Evolutionary conservation across 2,329 filamentous ascomycete genomes (phyloP).

Genomic region (Aschersonia sp.): DNA sequence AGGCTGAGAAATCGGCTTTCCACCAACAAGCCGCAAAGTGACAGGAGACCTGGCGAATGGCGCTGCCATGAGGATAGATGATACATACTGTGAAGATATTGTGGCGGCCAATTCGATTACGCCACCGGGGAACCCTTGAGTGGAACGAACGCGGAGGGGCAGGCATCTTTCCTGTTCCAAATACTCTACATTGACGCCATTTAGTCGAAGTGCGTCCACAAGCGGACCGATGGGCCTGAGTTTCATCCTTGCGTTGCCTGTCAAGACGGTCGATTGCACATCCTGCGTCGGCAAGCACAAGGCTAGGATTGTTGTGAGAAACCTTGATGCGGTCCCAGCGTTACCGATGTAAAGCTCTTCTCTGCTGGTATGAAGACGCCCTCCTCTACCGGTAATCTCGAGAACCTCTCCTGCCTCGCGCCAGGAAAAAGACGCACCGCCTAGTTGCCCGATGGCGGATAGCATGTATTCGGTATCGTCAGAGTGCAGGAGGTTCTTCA

Average conservation of each 20-base stretch:
- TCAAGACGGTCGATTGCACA: slow-evolving; percentile 57
- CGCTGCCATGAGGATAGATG: slow-evolving; percentile 89
- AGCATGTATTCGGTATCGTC: slow-evolving; percentile 98
- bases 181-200: slow-evolving; percentile 80
- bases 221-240: slow-evolving; percentile 84
- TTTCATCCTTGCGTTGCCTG: slow-evolving; percentile 94
- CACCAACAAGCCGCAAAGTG: slow-evolving; percentile 79
- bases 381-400: slow-evolving; percentile 82
- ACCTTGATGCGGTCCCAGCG: slow-evolving; percentile 88
- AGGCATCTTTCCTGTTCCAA: slow-evolving; percentile 72
- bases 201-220: slow-evolving; percentile 75
- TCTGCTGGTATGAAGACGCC: slow-evolving; percentile 60
- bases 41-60: slow-evolving; percentile 93
- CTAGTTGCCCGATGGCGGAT: slow-evolving; percentile 71
- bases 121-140: slow-evolving; percentile 71
- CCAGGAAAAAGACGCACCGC: slow-evolving; percentile 83
- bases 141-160: slow-evolving; percentile 69
- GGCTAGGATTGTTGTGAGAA: slow-evolving; percentile 81
- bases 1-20: slow-evolving; percentile 88
- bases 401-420: slow-evolving; percentile 87
- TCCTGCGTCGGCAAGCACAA: slow-evolving; percentile 56
- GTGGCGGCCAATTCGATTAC: slow-evolving; percentile 86
- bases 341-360: slow-evolving; percentile 86
- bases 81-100: slow-evolving; percentile 97
- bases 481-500: slow-evolving; percentile 87